Percentiles rank a stretch among this genome's conserved stretches.
Conservation (phyloP, 805 yeast species). For the Zygosaccharomyces lentus region DNA sequence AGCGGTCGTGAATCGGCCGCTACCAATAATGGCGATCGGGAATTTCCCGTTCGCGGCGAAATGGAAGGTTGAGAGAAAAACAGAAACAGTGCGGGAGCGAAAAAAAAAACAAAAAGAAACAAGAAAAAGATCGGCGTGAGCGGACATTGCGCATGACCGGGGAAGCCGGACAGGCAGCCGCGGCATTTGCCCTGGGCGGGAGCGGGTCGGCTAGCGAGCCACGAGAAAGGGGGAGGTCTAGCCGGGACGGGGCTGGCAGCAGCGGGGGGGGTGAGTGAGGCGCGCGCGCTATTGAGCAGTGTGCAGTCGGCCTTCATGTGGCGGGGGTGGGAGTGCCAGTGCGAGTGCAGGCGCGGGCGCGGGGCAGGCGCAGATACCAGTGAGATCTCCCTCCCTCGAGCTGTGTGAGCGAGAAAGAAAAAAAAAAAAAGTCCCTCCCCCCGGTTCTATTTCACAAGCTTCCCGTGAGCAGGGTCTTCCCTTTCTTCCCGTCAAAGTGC, state of each 20-base stretch:
- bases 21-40: neutral
- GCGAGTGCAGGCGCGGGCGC: too few species aligned
- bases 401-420: constrained; percentile 2
- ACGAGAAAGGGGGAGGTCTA: neutral
- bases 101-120: neutral
- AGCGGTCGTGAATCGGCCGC: neutral
- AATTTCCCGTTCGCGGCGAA: neutral
- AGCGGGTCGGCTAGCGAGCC: neutral
- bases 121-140: neutral
- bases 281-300: too few species aligned
- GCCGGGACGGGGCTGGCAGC: too few species aligned
- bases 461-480: neutral
- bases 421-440: too few species aligned
- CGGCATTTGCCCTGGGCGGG: too few species aligned
- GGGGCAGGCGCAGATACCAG: too few species aligned
- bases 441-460: constrained; percentile 1
- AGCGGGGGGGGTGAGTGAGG: too few species aligned
- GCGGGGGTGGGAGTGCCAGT: too few species aligned
- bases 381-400: too few species aligned
- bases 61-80: neutral
- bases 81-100: neutral
- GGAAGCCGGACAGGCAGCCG: neutral
- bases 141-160: neutral
- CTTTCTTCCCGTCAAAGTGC: neutral
- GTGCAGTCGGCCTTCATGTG: too few species aligned